Base-by-base conservation (phyloP, 768 basidiomycete genomes). In the Pisolithus tinctorius region DNA sequence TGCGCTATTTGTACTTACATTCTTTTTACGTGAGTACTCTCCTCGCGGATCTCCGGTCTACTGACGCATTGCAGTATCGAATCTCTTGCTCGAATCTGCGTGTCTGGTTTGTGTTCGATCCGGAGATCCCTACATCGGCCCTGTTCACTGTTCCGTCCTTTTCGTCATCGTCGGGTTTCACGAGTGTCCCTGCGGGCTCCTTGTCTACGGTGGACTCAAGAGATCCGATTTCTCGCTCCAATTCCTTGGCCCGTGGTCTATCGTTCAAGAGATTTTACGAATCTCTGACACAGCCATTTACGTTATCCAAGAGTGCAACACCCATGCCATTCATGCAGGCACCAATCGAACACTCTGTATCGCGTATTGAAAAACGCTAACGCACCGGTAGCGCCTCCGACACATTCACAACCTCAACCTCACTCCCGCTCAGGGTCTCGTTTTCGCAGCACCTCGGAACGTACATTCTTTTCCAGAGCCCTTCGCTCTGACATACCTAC, bases 81-180 rank as follows among this genome's bases (percentile, higher is more conserved):
- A 72, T 83, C 86, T 42, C 74, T 88, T 57, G 90, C 90, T 40
- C 85, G 94, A 25, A 93, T 94, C 62, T 81, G 90, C 60, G 86
- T 93, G 29, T 89, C 87, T 25, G 95, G 95, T 23, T 98, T 55
- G 64, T 97, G 16, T 76, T 96, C 45, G 93, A 94, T 64, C 91
- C 90, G 13, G 86, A 89, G 55, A 69, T 86, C 6, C 75, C 78
- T 39, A 67, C 79, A 48, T 75, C 75, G 46, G 60, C 76, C 29
- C 59, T 80, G 5, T 80, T 82, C 59, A 66, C 71, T 34, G 64
- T 73, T 3, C 64, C 69, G 8, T 65, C 72, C 26, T 64, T 34
- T 34, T 11, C 11, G 11, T 34, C 65, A 41, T 60, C 55, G 13
- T 44, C 51, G 25, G 42, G 49, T n/a, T 53, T 50, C n/a, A 34